Percentiles rank a stretch among this genome's conserved stretches.
Conservation (phyloP, 2,329 filamentous ascomycete genomes). For the Colletotrichum salicis region DNA sequence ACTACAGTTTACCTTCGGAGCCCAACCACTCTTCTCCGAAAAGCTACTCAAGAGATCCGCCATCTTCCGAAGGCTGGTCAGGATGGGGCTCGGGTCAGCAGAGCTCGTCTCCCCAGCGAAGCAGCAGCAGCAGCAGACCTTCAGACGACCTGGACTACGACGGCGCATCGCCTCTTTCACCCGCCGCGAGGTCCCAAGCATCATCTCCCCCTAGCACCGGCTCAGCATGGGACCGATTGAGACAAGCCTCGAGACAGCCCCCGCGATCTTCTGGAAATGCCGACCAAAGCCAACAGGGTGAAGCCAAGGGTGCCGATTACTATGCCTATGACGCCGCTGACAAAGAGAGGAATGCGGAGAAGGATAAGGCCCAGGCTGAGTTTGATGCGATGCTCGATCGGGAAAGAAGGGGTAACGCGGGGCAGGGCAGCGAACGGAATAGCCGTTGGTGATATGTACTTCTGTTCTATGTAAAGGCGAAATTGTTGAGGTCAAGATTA, state of each 20-base stretch:
- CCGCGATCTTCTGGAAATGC: background rate
- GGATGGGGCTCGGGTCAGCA: constrained; percentile 19
- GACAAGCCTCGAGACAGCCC: constrained; percentile 46
- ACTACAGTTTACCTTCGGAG: background rate
- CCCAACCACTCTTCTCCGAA: background rate
- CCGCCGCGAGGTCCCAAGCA: constrained; percentile 36
- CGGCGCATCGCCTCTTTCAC: constrained; percentile 57
- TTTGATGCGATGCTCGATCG: constrained; percentile 61
- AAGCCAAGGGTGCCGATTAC: constrained; percentile 42
- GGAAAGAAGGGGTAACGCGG: constrained; percentile 45
- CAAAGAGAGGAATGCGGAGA: constrained; percentile 50
- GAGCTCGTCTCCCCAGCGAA: constrained; percentile 3
- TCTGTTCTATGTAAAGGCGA: background rate
- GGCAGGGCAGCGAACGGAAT: constrained; percentile 1
- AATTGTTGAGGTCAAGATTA: background rate
- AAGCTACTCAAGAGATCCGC: constrained; percentile 10
- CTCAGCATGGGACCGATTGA: constrained; percentile 58
- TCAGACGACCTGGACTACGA: constrained; percentile 40
- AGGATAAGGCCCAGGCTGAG: constrained; percentile 60
- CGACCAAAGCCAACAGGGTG: constrained; percentile 19
- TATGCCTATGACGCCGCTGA: constrained; percentile 51
- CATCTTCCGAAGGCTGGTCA: background rate
- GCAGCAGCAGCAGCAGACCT: constrained; percentile 1
- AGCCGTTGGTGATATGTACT: constrained; percentile 21
- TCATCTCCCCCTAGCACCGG: constrained; percentile 37